Conservation (phyloP, 345 rosid species). For the Dovyalis caffra region DNA sequence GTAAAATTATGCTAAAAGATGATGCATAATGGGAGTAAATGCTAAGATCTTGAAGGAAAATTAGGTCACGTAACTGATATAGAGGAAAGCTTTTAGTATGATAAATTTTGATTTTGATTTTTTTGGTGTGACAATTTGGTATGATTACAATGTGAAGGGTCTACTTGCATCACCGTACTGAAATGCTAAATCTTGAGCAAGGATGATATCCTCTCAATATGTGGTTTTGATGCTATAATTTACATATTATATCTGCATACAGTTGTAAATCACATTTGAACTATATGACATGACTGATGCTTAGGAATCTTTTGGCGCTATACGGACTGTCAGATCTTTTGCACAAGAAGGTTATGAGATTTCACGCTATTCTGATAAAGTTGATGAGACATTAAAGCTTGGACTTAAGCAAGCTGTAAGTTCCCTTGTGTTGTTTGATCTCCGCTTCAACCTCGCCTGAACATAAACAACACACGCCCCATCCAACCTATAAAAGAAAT, state of each 20-base stretch:
- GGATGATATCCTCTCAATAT: no score
- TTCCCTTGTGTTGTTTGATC: not conserved
- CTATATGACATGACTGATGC: slow-evolving; percentile 13
- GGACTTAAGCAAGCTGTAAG: slow-evolving; percentile 93
- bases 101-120: not conserved
- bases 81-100: not conserved
- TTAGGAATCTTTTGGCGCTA: slow-evolving; percentile 95
- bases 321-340: slow-evolving; percentile 91
- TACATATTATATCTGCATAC: no score
- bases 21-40: not conserved
- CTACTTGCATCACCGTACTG: not conserved
- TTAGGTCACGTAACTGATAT: not conserved
- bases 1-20: not conserved
- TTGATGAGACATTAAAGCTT: slow-evolving; percentile 76
- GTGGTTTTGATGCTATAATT: no score
- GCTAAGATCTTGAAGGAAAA: not conserved
- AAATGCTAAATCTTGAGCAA: not conserved
- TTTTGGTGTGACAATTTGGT: not conserved
- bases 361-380: slow-evolving; percentile 74
- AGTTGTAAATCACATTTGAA: not conserved
- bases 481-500: not conserved
- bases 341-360: slow-evolving; percentile 75
- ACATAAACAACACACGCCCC: not conserved
- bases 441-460: not conserved
- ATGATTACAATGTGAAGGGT: not conserved